Evolutionary conservation across 176 grass and related monocot species (phyloP), one percentile per base, ranked within the genome.

Genomic region (Aegilops speltoides): DNA sequence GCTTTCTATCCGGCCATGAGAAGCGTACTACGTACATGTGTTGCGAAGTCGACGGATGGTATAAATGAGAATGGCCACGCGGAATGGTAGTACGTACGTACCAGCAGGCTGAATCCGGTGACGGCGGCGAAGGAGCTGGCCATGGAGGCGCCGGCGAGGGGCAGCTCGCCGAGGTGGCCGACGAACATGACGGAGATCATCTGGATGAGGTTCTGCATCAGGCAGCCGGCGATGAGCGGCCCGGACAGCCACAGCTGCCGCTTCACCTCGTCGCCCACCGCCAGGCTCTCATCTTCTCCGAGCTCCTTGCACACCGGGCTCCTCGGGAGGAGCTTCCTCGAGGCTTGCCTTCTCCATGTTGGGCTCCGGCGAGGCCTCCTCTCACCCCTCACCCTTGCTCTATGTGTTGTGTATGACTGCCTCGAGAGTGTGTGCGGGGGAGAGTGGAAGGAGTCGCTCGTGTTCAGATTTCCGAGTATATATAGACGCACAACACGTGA

Each of bases 101-200:
- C 76, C 76, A 79, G 64, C 0, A 86, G 28, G 76, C 65, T 86
- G 17, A 79, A 86, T 8, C 84, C 84, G 8, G 76, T 86, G 65
- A 86, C 65, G 20, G 15, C 9, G 17, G 76, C 34, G 65, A 86
- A 62, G 19, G 84, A 86, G 64, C 8, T 79, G 34, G 84, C 76
- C 66, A 86, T 62, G 50, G 84, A 72, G 50, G 84, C 76, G 36
- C 65, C 84, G 48, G 84, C 64, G 33, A 86, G 84, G 14, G 64
- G 76, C 6, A 86, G 84, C 74, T 87, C 78, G 36, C 85, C 77
- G 69, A 87, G 86, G 86, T 87, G 68, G 41, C 85, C 85, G 5
- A 87, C 78, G 59, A 38, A 87, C 79, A 87, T 87, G 31, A 82
- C 28, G 34, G 79, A 76, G 43, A 87, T 57, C 79, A 82, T 87